Evolutionary conservation across 2,329 filamentous ascomycete species (phyloP).

Genomic region (Aspergillus tamarii): DNA sequence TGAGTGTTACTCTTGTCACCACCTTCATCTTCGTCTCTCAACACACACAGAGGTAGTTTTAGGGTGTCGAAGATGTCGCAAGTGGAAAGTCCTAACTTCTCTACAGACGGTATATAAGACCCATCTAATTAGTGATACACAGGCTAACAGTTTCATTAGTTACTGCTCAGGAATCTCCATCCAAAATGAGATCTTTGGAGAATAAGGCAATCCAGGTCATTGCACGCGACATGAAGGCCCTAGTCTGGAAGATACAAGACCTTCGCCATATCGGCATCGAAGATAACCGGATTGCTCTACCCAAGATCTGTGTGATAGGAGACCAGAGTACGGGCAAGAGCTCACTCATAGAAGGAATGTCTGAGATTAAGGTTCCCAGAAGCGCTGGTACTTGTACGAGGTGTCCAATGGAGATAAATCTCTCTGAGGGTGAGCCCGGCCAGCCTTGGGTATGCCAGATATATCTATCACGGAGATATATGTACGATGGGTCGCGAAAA

Average conservation of each 20-base stretch:
- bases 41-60: neutral
- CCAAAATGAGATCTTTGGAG: neutral
- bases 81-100: neutral
- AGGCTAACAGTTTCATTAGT: neutral
- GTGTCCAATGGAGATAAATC: conserved; percentile 78
- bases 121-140: too few species aligned
- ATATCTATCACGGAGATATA: conserved; percentile 67
- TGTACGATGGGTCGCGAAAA: conserved; percentile 44
- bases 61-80: neutral
- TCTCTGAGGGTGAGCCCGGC: conserved; percentile 55
- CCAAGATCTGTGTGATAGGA: conserved; percentile 80
- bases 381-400: conserved; percentile 75
- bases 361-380: conserved; percentile 71
- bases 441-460: conserved; percentile 68
- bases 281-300: conserved; percentile 67
- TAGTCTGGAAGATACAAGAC: conserved; percentile 52
- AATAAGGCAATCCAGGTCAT: conserved; percentile 32
- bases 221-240: conserved; percentile 37
- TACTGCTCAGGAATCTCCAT: neutral
- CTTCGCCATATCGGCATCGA: conserved; percentile 74
- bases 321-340: conserved; percentile 87
- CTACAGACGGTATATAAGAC: neutral
- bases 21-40: neutral
- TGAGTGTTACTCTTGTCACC: neutral
- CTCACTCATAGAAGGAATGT: conserved; percentile 64